Evolutionary conservation across 2,329 filamentous ascomycete genomes (phyloP), one percentile per base, ranked within the genome.

Genomic region (Fulvia fulva): DNA sequence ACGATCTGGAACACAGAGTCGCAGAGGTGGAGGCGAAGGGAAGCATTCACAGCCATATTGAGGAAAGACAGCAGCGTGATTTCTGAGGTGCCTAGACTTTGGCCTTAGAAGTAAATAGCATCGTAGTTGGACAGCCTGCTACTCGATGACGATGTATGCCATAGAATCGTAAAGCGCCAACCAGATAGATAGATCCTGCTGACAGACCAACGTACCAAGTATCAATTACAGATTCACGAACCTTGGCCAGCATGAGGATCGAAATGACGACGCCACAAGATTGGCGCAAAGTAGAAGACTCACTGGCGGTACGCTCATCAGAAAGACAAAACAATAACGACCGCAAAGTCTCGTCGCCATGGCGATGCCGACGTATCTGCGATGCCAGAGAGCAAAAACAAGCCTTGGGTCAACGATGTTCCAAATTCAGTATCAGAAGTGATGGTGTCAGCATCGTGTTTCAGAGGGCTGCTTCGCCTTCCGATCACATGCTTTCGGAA

Each of bases 1-100:
- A 78, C 62, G 85, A 88, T 68, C 68, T 88, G 41, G 83, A 87
- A 73, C 77, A 80, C 32, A 76, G 84, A 43, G 77, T 84, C 4
- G 76, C 79, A 55, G 82, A 85, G 69, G 81, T 84, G 47, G 76
- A 80, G 67, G 76, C 80, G 55, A 86, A 87, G 75, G 69, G 65
- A 11, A 70, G 66, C 50, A 59, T 68, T 14, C 55, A 55, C 16
- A 63, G 59, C 25, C 65, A 68, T 32, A 51, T 57, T 19, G 64
- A 65, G 54, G 61, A 70, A 52, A 51, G 7, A 37, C 7, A 22
- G 14, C 21, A 21, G 34, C 22, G 25, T 19, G 37, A 19, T n/a
- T 41, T 41, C 37, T 41, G 16, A 41, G 2, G 7, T 41, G n/a
- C 14, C 14, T 14, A 41, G 3, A 19, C 14, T 41, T 19, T 1